Conservation (phyloP, 768 basidiomycete species). For the Mycena alexandri region DNA sequence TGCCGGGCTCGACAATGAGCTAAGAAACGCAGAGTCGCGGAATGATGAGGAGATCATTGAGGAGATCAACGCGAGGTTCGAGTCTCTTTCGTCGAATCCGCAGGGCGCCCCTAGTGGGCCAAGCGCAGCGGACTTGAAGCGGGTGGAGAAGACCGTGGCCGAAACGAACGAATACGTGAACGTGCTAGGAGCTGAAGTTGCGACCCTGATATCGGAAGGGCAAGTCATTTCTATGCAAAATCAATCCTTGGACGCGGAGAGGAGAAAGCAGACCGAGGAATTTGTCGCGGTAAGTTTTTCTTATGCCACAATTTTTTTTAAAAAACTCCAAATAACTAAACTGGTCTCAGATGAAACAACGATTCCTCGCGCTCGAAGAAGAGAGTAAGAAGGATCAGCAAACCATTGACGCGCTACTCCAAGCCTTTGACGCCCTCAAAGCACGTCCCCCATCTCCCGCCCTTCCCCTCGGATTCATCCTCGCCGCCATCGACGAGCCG, state of each 20-base stretch:
- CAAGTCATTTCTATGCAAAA: background rate
- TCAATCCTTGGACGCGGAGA: background rate
- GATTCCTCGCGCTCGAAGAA: slow-evolving; percentile 36
- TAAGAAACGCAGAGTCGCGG: background rate
- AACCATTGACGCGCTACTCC: slow-evolving; percentile 43
- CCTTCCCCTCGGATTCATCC: slow-evolving; percentile 28
- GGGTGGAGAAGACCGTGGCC: slow-evolving; percentile 1
- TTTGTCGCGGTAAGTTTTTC: slow-evolving; percentile 15
- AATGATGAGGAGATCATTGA: slow-evolving; percentile 11
- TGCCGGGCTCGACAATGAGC: slow-evolving; percentile 8
- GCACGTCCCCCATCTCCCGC: slow-evolving; percentile 23
- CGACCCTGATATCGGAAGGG: background rate
- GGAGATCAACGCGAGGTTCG: slow-evolving; percentile 20
- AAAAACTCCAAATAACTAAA: background rate
- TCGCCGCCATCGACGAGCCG: slow-evolving; percentile 32
- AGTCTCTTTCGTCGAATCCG: background rate
- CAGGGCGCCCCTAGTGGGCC: background rate
- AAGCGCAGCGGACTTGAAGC: background rate
- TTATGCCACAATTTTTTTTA: background rate
- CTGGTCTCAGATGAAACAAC: slow-evolving; percentile 37
- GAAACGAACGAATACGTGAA: background rate
- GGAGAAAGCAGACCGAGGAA: slow-evolving; percentile 3
- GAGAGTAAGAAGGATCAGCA: slow-evolving; percentile 35
- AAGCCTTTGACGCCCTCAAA: slow-evolving; percentile 34
- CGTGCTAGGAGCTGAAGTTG: slow-evolving; percentile 1